Evolutionary conservation across 73 alveolate species (phyloP).

Genomic region (Tetrahymena malaccensis): DNA sequence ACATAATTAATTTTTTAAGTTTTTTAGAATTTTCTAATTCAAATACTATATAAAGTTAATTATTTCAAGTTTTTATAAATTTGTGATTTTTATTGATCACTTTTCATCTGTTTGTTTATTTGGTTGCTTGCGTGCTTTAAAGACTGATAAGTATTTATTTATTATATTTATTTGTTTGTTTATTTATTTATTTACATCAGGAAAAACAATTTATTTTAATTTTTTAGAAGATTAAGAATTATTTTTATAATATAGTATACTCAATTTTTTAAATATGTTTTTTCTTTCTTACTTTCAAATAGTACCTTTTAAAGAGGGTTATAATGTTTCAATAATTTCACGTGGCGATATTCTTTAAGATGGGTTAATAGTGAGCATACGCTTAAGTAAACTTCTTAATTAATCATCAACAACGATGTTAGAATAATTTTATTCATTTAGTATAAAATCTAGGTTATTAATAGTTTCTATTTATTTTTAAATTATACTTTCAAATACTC

Average conservation of each 20-base stretch:
- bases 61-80: too few relatives aligned
- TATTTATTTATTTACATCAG: too few relatives aligned
- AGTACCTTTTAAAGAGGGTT: neutral
- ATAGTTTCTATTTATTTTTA: constrained; percentile 19
- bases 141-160: too few relatives aligned
- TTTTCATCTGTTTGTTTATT: too few relatives aligned
- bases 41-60: too few relatives aligned
- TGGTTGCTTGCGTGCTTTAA: too few relatives aligned
- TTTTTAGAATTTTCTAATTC: too few relatives aligned
- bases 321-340: neutral
- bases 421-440: constrained; percentile 26
- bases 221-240: neutral
- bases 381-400: constrained; percentile 7
- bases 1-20: too few relatives aligned
- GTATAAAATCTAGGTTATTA: constrained; percentile 1
- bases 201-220: too few relatives aligned
- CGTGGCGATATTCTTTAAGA: constrained; percentile 1
- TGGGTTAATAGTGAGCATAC: constrained; percentile 33
- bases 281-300: neutral
- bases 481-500: constrained; percentile 18
- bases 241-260: neutral
- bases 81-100: too few relatives aligned
- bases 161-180: too few relatives aligned
- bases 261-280: neutral
- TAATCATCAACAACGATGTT: constrained; percentile 3